Conservation (phyloP, 495 filamentous ascomycete species). For the Aspergillus coremiiformis region DNA sequence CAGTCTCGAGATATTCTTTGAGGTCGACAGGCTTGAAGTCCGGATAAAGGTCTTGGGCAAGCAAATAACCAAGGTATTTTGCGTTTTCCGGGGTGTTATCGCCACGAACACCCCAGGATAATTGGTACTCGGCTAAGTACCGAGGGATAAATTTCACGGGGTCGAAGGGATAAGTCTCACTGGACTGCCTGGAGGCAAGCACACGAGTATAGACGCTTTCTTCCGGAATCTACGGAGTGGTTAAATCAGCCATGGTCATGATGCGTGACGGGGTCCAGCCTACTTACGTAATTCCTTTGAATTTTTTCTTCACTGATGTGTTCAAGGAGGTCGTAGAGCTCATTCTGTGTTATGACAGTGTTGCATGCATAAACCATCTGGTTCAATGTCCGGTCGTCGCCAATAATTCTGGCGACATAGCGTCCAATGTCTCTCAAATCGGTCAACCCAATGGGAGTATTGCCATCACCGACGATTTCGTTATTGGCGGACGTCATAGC, state of each 20-base stretch:
- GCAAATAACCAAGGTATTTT: conserved; percentile 51
- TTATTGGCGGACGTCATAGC: conserved; percentile 39
- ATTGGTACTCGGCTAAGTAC: conserved; percentile 41
- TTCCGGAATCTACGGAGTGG: conserved; percentile 28
- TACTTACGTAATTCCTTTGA: conserved; percentile 44
- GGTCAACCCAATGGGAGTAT: conserved; percentile 40
- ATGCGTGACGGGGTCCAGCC: background rate
- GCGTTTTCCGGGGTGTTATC: conserved; percentile 53
- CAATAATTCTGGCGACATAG: conserved; percentile 49
- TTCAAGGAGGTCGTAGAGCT: conserved; percentile 45
- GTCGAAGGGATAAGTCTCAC: conserved; percentile 43
- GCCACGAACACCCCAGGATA: conserved; percentile 46
- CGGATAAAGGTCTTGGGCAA: conserved; percentile 50
- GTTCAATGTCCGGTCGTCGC: conserved; percentile 50
- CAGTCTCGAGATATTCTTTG: conserved; percentile 35
- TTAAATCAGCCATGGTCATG: conserved; percentile 2
- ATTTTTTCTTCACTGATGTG: conserved; percentile 48
- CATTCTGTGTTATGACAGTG: conserved; percentile 40
- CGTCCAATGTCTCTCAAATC: conserved; percentile 49
- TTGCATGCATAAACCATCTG: conserved; percentile 49
- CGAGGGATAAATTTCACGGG: conserved; percentile 38
- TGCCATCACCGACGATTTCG: conserved; percentile 45
- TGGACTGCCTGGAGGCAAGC: conserved; percentile 35
- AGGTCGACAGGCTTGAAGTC: conserved; percentile 39
- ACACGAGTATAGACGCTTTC: conserved; percentile 38